Evolutionary conservation across 306 rosid genomes (phyloP).

Genomic region (Quercus engelmannii): DNA sequence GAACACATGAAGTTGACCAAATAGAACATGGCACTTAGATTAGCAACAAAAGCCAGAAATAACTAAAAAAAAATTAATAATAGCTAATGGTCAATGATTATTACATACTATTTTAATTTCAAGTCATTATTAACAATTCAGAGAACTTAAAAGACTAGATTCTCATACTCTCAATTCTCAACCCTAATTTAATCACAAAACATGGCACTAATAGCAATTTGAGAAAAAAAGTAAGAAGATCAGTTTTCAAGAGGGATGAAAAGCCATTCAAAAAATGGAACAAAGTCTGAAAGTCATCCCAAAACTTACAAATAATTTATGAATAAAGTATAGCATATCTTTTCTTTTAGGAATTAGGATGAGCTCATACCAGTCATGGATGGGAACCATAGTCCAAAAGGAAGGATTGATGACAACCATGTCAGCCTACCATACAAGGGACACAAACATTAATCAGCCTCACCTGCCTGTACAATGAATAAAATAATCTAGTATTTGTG

Average conservation of each 20-base stretch:
- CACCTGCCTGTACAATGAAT: not conserved
- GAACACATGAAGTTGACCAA: not conserved
- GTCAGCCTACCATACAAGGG: constrained; percentile 60
- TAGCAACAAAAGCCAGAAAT: not conserved
- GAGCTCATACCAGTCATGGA: constrained; percentile 65
- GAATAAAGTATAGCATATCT: constrained; percentile 4
- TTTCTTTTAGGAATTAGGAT: not conserved
- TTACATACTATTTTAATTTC: not conserved
- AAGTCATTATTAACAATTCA: not conserved
- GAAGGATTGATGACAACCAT: constrained; percentile 73
- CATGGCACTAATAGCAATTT: not conserved
- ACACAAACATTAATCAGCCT: constrained; percentile 32
- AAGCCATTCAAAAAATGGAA: not conserved
- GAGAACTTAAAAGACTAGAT: not conserved
- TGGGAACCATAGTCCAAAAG: constrained; percentile 73
- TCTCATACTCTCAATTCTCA: not conserved
- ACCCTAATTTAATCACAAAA: not conserved
- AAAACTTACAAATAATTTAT: not conserved
- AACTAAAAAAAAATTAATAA: not conserved
- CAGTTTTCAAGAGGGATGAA: not conserved
- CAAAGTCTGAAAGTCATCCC: not conserved
- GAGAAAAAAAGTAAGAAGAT: not conserved
- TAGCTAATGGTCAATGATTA: not conserved
- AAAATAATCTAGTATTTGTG: not conserved
- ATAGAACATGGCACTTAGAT: not conserved